Evolutionary conservation across 345 rosid species (phyloP).

Genomic region (Brassica nigra): DNA sequence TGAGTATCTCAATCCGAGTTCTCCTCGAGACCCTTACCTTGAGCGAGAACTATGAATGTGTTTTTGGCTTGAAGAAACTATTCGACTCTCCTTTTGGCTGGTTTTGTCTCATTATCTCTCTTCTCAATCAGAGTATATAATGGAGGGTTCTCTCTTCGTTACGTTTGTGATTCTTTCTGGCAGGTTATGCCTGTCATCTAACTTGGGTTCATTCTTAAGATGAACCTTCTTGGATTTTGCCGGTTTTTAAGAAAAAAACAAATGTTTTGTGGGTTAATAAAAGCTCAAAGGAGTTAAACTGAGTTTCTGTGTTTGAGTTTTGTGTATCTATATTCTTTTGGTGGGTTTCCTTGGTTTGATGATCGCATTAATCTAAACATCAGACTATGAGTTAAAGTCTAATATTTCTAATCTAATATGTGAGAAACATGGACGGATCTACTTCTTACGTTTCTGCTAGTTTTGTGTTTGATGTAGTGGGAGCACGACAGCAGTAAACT

Average conservation of each 20-base stretch:
- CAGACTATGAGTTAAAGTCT: not conserved
- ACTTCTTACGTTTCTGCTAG: not conserved
- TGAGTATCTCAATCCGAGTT: constrained; percentile 41
- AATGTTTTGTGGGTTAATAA: not conserved
- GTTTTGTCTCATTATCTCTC: constrained; percentile 8
- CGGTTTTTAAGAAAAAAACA: not conserved
- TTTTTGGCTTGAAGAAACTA: constrained; percentile 4
- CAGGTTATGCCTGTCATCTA: constrained; percentile 22
- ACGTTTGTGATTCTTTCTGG: constrained; percentile 16
- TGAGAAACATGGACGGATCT: not conserved
- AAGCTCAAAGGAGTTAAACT: not conserved
- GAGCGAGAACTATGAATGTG: constrained; percentile 62
- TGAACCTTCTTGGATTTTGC: not conserved
- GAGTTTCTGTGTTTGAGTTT: not conserved
- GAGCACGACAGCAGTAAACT: too few species aligned
- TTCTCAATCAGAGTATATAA: constrained; percentile 8
- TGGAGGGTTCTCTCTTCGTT: constrained; percentile 9
- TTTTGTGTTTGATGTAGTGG: not conserved
- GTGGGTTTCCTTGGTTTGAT: not conserved
- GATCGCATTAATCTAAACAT: not conserved
- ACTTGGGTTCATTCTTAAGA: constrained; percentile 4
- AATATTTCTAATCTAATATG: not conserved
- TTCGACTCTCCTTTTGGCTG: constrained; percentile 17
- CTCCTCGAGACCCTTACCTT: constrained; percentile 68
- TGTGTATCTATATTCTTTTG: not conserved